These are phyloP conservation scores for Lichtheimia ornata DNA, from an alignment of 371 early-diverging fungal genomes.

Conservation along the genomic window DNA sequence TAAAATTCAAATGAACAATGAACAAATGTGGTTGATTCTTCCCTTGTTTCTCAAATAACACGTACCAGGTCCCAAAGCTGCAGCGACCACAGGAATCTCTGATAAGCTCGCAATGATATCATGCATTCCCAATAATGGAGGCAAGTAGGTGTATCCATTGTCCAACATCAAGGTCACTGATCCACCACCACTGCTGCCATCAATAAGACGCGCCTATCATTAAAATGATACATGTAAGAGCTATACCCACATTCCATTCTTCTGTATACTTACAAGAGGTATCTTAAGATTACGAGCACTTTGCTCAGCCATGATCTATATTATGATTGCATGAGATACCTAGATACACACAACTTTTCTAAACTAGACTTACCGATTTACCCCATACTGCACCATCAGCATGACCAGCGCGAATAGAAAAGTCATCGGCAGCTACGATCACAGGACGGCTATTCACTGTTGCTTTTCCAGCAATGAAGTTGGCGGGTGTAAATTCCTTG, in stretches of 20 bases:
- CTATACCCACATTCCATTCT: no score
- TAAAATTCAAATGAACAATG: not conserved
- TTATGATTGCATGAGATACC: constrained; percentile 15
- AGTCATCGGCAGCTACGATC: constrained; percentile 47
- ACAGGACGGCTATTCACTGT: constrained; percentile 28
- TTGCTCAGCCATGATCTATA: constrained; percentile 29
- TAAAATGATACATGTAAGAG: not conserved
- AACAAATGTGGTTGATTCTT: no score
- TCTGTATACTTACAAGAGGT: constrained; percentile 24
- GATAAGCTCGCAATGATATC: constrained; percentile 42
- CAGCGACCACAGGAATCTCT: constrained; percentile 43
- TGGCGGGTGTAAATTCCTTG: constrained; percentile 34
- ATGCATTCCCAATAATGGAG: constrained; percentile 50
- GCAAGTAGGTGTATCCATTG: constrained; percentile 37
- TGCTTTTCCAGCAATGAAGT: constrained; percentile 45
- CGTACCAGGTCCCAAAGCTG: constrained; percentile 42
- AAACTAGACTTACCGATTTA: constrained; percentile 30
- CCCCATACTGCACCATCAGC: constrained; percentile 51
- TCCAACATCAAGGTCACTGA: constrained; percentile 38
- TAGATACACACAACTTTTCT: not conserved
- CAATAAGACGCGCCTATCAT: constrained; percentile 37
- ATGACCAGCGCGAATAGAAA: constrained; percentile 50
- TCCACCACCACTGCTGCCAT: constrained; percentile 50
- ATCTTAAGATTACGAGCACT: constrained; percentile 37
- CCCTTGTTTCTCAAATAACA: not conserved